Evolutionary conservation across 495 filamentous ascomycete species (phyloP), one percentile per base, ranked within the genome.

Genomic region (Immersiella caudata): DNA sequence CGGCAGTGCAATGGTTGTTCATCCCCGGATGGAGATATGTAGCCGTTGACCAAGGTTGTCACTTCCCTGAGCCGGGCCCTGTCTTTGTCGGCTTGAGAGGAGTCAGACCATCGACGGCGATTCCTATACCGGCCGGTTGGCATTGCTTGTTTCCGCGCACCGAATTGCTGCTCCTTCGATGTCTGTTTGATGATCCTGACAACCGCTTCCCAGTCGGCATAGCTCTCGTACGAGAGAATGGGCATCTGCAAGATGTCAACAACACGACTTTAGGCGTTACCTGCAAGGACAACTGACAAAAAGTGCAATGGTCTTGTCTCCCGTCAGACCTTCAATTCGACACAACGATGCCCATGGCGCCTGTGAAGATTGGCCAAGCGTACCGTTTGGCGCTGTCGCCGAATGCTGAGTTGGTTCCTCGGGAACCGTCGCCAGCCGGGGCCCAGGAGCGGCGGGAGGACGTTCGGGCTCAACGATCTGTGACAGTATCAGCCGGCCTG

Each of bases 201-300:
- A 14, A 33, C 51, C 1, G 4, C 6, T 40, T 62, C 40, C 22
- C 68, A 64, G 24, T 57, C 68, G 1, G 49, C 29, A 22, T 69
- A 62, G 26, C 59, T 66, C 33, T 69, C 68, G 49, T 62, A 69
- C 26, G 59, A 54, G 26, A 69, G 68, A 27, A 66, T 56, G 0
- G 68, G 68, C 68, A 69, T 69, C 61, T 69, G 46, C 0, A 24
- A 6, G 54, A 16, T 5, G 12, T 36, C 36, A 22, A 58, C 9
- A 58, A 35, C 56, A 22, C 16, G 6, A 18, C 1, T 50, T 9
- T 1, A 12, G 59, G n/a, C 8, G 8, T 33, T 8, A 33, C 29
- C 29, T 33, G 14, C 8, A 52, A 29, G 35, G 49, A 14, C 18
- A 0, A 67, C 65, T 0, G 16, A 67, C 65, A 25, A 68, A 68